phyloP scores from a whole-genome alignment of 495 filamentous ascomycete species.

The Sabuloglossum arenarium region DNA sequence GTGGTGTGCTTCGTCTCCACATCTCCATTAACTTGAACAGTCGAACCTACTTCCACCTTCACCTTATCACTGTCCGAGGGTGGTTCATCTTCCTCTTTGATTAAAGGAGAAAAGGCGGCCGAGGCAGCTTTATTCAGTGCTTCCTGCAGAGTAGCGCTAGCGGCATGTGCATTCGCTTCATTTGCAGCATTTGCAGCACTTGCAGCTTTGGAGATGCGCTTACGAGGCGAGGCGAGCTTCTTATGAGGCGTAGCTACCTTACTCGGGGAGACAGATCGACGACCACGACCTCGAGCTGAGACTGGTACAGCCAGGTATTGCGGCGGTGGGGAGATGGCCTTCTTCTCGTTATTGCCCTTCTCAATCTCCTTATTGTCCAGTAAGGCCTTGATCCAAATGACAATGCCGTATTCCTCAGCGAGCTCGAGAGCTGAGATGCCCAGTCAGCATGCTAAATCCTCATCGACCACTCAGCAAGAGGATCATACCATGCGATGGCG shows the following conservation, averaged over 20 bases:
- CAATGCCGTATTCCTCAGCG: slow-evolving; percentile 64
- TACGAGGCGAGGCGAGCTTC: slow-evolving; percentile 44
- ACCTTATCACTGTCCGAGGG: slow-evolving; percentile 30
- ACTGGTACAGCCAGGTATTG: slow-evolving; percentile 24
- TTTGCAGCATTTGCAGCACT: slow-evolving; percentile 26
- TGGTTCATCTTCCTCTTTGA: slow-evolving; percentile 13
- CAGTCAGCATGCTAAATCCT: background rate
- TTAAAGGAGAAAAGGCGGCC: slow-evolving; percentile 1
- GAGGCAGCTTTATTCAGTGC: slow-evolving; percentile 25
- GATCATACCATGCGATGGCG: slow-evolving; percentile 47
- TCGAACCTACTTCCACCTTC: slow-evolving; percentile 45
- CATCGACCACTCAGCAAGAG: slow-evolving; percentile 1
- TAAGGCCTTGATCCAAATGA: slow-evolving; percentile 73
- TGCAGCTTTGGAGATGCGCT: slow-evolving; percentile 39
- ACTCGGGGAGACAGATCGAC: slow-evolving; percentile 37
- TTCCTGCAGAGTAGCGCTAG: slow-evolving; percentile 28
- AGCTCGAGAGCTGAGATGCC: slow-evolving; percentile 45
- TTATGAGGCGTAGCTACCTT: slow-evolving; percentile 25
- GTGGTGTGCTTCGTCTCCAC: slow-evolving; percentile 49
- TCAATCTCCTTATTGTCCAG: slow-evolving; percentile 57
- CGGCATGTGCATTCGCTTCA: slow-evolving; percentile 16
- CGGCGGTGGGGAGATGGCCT: slow-evolving; percentile 51
- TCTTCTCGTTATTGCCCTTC: slow-evolving; percentile 30
- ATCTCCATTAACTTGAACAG: slow-evolving; percentile 30
- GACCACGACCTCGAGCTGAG: slow-evolving; percentile 22